phyloP scores from a whole-genome alignment of 306 rosid species.

The Gastrolobium villosum region DNA sequence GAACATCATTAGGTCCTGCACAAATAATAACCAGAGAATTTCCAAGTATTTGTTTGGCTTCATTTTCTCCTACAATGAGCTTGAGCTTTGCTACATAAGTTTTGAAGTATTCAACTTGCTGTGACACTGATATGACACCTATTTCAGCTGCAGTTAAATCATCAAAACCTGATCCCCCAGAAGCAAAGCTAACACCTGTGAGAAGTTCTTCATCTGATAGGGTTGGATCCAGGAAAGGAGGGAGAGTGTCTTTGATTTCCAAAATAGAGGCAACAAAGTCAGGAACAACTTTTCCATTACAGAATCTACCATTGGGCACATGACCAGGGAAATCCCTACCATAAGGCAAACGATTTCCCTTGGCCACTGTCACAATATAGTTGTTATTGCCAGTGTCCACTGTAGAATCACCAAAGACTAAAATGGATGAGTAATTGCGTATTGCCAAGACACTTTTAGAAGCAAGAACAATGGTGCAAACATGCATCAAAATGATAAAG shows the following conservation, averaged over 20 bases:
- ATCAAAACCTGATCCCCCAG: slow-evolving; percentile 64
- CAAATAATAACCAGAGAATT: slow-evolving; percentile 60
- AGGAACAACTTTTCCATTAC: slow-evolving; percentile 68
- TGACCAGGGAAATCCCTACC: slow-evolving; percentile 70
- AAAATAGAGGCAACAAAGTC: slow-evolving; percentile 64
- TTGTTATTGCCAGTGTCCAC: slow-evolving; percentile 78
- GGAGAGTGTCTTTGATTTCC: slow-evolving; percentile 64
- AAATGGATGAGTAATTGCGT: slow-evolving; percentile 61
- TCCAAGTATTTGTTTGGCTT: slow-evolving; percentile 48
- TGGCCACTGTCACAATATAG: slow-evolving; percentile 53
- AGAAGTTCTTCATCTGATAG: slow-evolving; percentile 56
- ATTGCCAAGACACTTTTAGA: slow-evolving; percentile 34
- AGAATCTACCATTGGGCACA: slow-evolving; percentile 68
- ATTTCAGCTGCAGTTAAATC: slow-evolving; percentile 52
- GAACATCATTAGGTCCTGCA: slow-evolving; percentile 75
- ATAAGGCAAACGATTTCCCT: slow-evolving; percentile 67
- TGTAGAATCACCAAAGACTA: slow-evolving; percentile 72
- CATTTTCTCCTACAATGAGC: slow-evolving; percentile 56
- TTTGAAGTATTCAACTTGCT: slow-evolving; percentile 64
- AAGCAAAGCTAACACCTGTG: slow-evolving; percentile 77
- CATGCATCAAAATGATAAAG: slow-evolving; percentile 40
- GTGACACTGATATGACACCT: slow-evolving; percentile 52
- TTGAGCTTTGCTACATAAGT: slow-evolving; percentile 54
- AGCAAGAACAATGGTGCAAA: slow-evolving; percentile 45
- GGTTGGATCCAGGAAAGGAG: slow-evolving; percentile 62